A percentile compares a stretch with the other conserved stretches of the same genome.
Evolutionary conservation across 192 early-diverging fungal species (phyloP).

Genomic region (Podila clonocystis): DNA sequence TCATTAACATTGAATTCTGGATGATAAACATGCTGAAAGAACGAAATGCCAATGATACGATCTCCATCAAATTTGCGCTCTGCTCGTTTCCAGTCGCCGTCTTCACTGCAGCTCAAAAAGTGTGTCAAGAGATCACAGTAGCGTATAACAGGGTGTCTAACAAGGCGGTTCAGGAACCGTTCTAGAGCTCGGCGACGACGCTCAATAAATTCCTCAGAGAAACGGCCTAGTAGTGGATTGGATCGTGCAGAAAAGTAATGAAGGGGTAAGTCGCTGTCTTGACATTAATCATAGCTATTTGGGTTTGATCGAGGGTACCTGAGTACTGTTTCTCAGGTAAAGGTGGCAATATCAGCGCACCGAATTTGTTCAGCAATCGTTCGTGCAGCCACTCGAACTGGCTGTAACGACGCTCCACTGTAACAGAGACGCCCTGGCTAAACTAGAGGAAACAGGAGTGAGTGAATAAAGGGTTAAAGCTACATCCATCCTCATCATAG

Average conservation of each 20-base stretch:
- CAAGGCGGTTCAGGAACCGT: slow-evolving; percentile 51
- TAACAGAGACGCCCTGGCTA: slow-evolving; percentile 47
- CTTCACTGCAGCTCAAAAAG: slow-evolving; percentile 55
- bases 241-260: not conserved
- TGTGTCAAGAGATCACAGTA: slow-evolving; percentile 56
- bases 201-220: slow-evolving; percentile 56
- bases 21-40: slow-evolving; percentile 58
- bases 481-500: not conserved
- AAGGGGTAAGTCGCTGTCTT: not conserved
- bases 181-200: slow-evolving; percentile 51
- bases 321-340: slow-evolving; percentile 57
- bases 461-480: not conserved
- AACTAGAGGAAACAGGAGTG: slow-evolving; percentile 20
- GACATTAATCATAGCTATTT: not conserved
- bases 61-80: slow-evolving; percentile 54
- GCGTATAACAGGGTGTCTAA: slow-evolving; percentile 54
- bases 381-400: slow-evolving; percentile 58
- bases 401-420: slow-evolving; percentile 54
- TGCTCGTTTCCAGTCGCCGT: slow-evolving; percentile 51
- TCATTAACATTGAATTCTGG: slow-evolving; percentile 57
- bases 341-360: slow-evolving; percentile 48
- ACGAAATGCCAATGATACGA: slow-evolving; percentile 48
- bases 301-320: slow-evolving; percentile 6
- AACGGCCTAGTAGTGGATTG: slow-evolving; percentile 34
- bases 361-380: slow-evolving; percentile 48